Base-by-base conservation (phyloP, 306 rosid species). In the Datisca glomerata region DNA sequence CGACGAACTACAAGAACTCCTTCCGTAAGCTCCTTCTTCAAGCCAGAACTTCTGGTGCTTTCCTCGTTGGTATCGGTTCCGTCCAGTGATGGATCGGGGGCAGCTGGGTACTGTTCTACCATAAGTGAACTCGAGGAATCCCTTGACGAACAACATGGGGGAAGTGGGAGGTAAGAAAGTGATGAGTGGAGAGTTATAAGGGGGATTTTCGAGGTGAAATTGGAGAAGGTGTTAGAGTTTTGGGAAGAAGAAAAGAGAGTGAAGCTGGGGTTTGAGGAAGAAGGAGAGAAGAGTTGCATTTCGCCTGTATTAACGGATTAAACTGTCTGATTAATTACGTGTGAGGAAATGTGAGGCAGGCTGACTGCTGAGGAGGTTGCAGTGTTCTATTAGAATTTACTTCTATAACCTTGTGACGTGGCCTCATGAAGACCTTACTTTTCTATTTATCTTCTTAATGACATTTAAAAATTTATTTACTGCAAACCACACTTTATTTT, bases 1-100 rank as follows among this genome's bases (percentile, higher is more conserved):
- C 97, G 76, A 46, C 97, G 97, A 39, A 89, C 79, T 34, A 44
- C 64, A 24, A 80, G 76, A 5, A 16, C 37, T 7, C 52, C 63
- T 4, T 65, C 78, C 7, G 55, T 24, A 18, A 60, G 7, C 24
- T 57, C 73, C 32, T 43, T 33, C 0, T 29, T 23, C 0, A 47
- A 32, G 18, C 25, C 38, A n/a, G 45, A 62, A 41, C 55, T 53
- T 27, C 28, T 1, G 13, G 45, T n/a, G 35, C 2, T 57, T 33
- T 42, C 48, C 17, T 40, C 17, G 6, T 7, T 20, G 0, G 37
- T n/a, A 14, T 12, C 12, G 19, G 35, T 1, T n/a, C 5, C 47
- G 4, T 62, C 53, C 38, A 51, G 44, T 12, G 71, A 27, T 3
- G 10, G 29, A 12, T 22, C 53, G 12, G 43, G 7, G 19, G 37